Evolutionary conservation across 345 rosid species (phyloP), one percentile per base, ranked within the genome.

Genomic region (Ceriops tagal): DNA sequence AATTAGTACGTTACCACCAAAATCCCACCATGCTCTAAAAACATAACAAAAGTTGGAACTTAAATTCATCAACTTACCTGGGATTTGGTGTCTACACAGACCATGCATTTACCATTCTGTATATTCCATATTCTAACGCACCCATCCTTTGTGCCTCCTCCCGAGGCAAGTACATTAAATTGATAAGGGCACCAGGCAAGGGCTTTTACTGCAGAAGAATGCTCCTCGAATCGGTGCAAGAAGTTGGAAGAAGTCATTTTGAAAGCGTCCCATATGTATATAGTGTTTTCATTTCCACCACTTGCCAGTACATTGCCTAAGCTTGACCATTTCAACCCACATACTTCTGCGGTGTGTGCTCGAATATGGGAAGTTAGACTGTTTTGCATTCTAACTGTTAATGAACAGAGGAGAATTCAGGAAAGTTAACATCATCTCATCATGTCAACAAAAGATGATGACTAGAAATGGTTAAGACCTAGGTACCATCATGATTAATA

Each of bases 101-200:
- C 30, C 13, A 80, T 72, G 66, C 85, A 82, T 18, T 32, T 47
- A 20, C 89, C 89, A 1, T 60, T 71, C 31, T 78, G 77, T 5
- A 57, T 62, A 59, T 83, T 80, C 87, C 86, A 86, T 67, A 79
- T 49, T 70, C 77, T 83, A 34, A 86, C 80, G 35, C 79, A 70
- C 24, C 87, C 83, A 72, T 86, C 89, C 26, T 34, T 56, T 26
- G 82, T 69, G 58, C 89, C 89, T 28, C 87, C 87, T 65, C 89
- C 89, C 6, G 89, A 81, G 58, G 87, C 86, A 62, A 86, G 87
- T n/a, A 80, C 75, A 46, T 80, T 74, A 28, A 69, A 70, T 60
- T 80, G 85, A 64, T 80, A 77, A 11, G 87, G 89, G 70, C 86
- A 83, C 89, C 87, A 81, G 9, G 86, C 87, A 64, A 86, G 85